Conservation (phyloP, 1,284 basidiomycete species). For the Coniferiporia weirii region DNA sequence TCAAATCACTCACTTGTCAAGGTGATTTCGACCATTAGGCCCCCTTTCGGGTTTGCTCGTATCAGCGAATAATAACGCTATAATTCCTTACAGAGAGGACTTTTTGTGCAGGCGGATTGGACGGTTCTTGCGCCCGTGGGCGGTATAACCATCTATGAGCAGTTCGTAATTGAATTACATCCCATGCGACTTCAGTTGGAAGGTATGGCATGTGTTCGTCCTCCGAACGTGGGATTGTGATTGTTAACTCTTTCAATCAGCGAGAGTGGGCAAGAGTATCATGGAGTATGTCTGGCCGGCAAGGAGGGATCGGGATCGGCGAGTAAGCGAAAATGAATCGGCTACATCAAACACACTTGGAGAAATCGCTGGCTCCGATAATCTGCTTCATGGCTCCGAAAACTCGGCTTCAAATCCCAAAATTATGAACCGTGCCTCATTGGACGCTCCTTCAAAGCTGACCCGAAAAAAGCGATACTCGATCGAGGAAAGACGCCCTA, state of each 20-base stretch:
- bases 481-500: slow-evolving; percentile 11
- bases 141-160: slow-evolving; percentile 88
- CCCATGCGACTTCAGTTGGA: slow-evolving; percentile 88
- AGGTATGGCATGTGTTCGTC: background rate
- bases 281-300: slow-evolving; percentile 88
- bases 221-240: background rate
- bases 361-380: slow-evolving; percentile 18
- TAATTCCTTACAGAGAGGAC: slow-evolving; percentile 40
- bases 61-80: slow-evolving; percentile 13
- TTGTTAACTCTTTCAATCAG: slow-evolving; percentile 23
- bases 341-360: slow-evolving; percentile 21
- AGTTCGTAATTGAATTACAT: slow-evolving; percentile 79
- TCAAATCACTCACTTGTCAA: slow-evolving; percentile 62
- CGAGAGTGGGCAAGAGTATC: slow-evolving; percentile 74
- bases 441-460: slow-evolving; percentile 24
- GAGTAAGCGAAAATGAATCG: background rate
- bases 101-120: slow-evolving; percentile 75
- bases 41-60: background rate
- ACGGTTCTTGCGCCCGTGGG: slow-evolving; percentile 85
- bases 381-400: background rate
- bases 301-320: slow-evolving; percentile 41
- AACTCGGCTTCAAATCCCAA: background rate
- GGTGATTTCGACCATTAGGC: slow-evolving; percentile 34
- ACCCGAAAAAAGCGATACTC: slow-evolving; percentile 24
- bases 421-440: slow-evolving; percentile 13